Percentiles rank a stretch among this genome's conserved stretches.
phyloP scores from a whole-genome alignment of 129 eudicot species.

The Saposhnikovia divaricata region DNA sequence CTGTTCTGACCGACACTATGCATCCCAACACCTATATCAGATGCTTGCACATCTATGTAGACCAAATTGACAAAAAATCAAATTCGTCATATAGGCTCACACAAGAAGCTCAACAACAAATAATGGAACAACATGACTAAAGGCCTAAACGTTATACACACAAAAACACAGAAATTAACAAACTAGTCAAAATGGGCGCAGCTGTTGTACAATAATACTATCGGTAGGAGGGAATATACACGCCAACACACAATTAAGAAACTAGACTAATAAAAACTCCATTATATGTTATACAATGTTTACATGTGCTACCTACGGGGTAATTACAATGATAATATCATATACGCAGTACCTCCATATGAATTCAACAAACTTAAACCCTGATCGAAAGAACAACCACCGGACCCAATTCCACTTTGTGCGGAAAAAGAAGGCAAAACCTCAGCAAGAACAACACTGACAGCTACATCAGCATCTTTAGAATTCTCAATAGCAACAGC shows the following conservation, averaged over 20 bases:
- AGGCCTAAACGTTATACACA: background rate
- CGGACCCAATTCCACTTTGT: background rate
- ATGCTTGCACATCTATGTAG: slow-evolving; percentile 12
- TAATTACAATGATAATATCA: background rate
- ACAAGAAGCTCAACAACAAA: background rate
- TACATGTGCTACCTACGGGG: no score
- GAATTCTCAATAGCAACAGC: slow-evolving; percentile 87
- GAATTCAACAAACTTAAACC: slow-evolving; percentile 9
- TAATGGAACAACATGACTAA: background rate
- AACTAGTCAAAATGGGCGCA: background rate
- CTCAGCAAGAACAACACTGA: slow-evolving; percentile 53
- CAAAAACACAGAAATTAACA: background rate
- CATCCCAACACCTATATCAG: slow-evolving; percentile 5
- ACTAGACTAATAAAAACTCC: background rate
- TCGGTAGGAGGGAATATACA: background rate
- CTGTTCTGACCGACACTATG: background rate
- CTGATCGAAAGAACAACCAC: slow-evolving; percentile 12
- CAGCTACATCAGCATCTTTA: slow-evolving; percentile 74
- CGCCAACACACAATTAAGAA: background rate
- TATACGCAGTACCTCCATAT: slow-evolving; percentile 25
- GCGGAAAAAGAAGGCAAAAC: slow-evolving; percentile 38
- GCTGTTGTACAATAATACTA: no score
- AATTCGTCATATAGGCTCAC: background rate
- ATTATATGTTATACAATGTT: background rate
- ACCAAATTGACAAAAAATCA: background rate